Percentiles rank a stretch among this genome's conserved stretches.
Evolutionary conservation across 2,329 filamentous ascomycete species (phyloP).

Genomic region (Monosporascus sp.): DNA sequence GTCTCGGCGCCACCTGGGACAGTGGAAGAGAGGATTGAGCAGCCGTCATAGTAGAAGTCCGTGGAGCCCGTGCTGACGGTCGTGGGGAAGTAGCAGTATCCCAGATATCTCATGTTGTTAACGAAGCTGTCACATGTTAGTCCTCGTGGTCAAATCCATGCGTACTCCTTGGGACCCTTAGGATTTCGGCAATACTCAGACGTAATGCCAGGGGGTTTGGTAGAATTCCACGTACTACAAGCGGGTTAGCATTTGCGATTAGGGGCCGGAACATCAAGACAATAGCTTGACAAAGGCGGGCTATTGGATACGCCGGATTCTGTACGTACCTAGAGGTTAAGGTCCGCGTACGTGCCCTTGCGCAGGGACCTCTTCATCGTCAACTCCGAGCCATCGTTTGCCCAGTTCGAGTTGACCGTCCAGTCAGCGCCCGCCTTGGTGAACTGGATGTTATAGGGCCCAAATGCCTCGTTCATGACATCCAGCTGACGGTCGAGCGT

Average conservation of each 20-base stretch:
- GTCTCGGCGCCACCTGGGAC: conserved; percentile 21
- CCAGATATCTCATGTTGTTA: conserved; percentile 30
- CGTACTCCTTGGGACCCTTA: no score
- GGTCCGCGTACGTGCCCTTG: conserved; percentile 37
- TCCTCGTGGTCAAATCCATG: no score
- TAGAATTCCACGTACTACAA: no score
- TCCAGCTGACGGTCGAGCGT: conserved; percentile 36
- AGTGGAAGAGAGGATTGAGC: conserved; percentile 18
- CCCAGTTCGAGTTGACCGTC: conserved; percentile 44
- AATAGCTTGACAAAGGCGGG: no score
- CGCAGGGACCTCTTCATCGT: conserved; percentile 42
- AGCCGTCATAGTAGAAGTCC: conserved; percentile 32
- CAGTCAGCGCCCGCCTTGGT: conserved; percentile 36
- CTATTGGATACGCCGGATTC: background rate
- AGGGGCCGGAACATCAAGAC: no score
- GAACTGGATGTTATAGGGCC: conserved; percentile 39
- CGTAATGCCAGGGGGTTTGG: no score
- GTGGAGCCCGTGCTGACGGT: conserved; percentile 25
- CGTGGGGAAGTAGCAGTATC: conserved; percentile 44
- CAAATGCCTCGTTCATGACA: conserved; percentile 40
- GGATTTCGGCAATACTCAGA: no score
- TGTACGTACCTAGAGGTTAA: conserved; percentile 37
- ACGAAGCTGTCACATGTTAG: conserved; percentile 28
- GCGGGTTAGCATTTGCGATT: no score
- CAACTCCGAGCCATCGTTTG: conserved; percentile 32